A percentile compares a stretch with the other conserved stretches of the same genome.
Conservation (phyloP, 2,329 filamentous ascomycete genomes). For the Ophiostoma quercus region DNA sequence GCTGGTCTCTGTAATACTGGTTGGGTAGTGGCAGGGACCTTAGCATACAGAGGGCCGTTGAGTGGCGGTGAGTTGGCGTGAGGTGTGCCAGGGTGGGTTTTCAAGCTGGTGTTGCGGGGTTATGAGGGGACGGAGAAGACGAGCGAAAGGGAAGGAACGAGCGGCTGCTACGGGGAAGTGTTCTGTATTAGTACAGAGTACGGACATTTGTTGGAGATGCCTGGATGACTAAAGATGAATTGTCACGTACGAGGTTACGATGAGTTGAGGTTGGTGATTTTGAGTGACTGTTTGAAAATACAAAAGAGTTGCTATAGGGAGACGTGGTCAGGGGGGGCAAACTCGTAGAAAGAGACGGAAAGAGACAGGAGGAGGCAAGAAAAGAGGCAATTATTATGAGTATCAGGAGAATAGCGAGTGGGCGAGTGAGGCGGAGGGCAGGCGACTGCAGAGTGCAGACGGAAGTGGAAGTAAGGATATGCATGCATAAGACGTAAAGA, state of each 20-base stretch:
- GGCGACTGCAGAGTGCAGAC: background rate
- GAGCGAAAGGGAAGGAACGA: slow-evolving; percentile 16
- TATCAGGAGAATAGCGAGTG: background rate
- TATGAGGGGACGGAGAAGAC: slow-evolving; percentile 15
- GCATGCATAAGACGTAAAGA: background rate
- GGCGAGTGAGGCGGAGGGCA: background rate
- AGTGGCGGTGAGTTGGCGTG: slow-evolving; percentile 24
- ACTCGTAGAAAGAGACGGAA: background rate
- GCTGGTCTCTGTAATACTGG: background rate
- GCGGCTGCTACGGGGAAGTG: background rate
- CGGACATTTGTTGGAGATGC: background rate
- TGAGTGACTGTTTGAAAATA: background rate
- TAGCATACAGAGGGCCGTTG: background rate
- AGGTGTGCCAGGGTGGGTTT: slow-evolving; percentile 17
- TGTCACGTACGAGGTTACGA: background rate
- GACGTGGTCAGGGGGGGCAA: slow-evolving; percentile 4
- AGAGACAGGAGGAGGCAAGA: slow-evolving; percentile 8
- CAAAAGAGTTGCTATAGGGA: background rate
- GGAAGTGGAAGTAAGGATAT: background rate
- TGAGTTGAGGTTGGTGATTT: background rate
- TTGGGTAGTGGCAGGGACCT: background rate
- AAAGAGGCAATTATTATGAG: background rate
- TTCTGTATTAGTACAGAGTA: background rate
- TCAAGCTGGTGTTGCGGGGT: slow-evolving; percentile 17
- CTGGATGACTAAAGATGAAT: too few species aligned